phyloP scores from a whole-genome alignment of 1,139 yeast genomes.

The Hanseniaspora sp. region DNA sequence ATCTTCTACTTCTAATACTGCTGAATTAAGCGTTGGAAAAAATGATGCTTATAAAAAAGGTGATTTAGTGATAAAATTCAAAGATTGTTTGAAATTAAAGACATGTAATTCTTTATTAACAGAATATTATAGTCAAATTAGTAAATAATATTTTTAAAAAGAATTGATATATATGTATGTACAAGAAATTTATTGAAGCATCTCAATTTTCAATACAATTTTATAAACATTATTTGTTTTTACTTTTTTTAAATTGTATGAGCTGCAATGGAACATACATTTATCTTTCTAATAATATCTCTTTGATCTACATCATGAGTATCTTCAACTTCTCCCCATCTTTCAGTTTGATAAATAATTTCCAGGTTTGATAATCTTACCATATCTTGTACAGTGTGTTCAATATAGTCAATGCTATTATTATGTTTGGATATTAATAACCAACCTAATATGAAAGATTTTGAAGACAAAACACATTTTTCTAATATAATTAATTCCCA shows the following conservation, averaged over 20 bases:
- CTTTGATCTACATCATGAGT: slow-evolving; percentile 93
- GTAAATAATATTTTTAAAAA: slow-evolving; percentile 1
- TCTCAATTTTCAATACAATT: not conserved
- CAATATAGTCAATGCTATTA: slow-evolving; percentile 22
- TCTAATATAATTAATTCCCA: slow-evolving; percentile 85
- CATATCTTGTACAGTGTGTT: slow-evolving; percentile 50
- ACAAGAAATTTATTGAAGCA: not conserved
- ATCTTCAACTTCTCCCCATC: slow-evolving; percentile 98
- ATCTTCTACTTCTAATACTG: slow-evolving; percentile 20
- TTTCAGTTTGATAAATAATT: slow-evolving; percentile 67
- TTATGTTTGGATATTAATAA: slow-evolving; percentile 23
- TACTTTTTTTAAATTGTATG: slow-evolving; percentile 20
- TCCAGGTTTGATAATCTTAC: slow-evolving; percentile 73
- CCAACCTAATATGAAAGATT: slow-evolving; percentile 73
- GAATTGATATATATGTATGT: not conserved
- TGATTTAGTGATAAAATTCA: slow-evolving; percentile 54
- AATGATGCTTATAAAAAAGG: slow-evolving; percentile 44
- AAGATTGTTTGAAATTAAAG: slow-evolving; percentile 39
- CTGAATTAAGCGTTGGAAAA: slow-evolving; percentile 21
- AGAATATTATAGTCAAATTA: slow-evolving; percentile 20
- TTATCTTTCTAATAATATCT: slow-evolving; percentile 70
- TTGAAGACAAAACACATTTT: slow-evolving; percentile 71
- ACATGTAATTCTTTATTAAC: slow-evolving; percentile 45
- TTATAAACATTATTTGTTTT: not conserved
- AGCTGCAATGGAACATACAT: slow-evolving; percentile 65